These are phyloP conservation scores for Penicillium flavigenum DNA, from an alignment of 495 filamentous ascomycete genomes.

Conservation along the genomic window DNA sequence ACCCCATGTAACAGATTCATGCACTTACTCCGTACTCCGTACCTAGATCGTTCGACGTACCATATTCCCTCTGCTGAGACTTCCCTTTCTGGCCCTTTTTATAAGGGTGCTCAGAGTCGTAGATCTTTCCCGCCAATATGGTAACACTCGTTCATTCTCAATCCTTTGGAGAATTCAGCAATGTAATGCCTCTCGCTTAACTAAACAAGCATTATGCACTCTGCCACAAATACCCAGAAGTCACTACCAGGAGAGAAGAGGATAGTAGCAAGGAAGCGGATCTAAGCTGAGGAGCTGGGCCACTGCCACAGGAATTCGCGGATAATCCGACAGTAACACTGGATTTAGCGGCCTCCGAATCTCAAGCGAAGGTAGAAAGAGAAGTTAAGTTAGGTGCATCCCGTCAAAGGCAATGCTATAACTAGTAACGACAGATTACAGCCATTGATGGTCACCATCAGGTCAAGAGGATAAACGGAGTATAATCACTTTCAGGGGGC, in stretches of 20 bases:
- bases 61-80: neutral
- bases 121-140: neutral
- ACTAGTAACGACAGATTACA: neutral
- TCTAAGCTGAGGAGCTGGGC: neutral
- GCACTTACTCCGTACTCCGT: neutral
- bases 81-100: neutral
- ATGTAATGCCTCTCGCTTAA: neutral
- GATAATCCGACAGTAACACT: neutral
- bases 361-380: neutral
- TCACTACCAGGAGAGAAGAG: neutral
- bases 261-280: neutral
- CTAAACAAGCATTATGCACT: neutral
- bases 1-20: constrained; percentile 10
- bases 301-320: neutral
- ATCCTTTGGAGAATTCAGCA: neutral
- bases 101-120: neutral
- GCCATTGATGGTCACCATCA: neutral
- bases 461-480: neutral
- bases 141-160: neutral
- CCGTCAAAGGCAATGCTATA: neutral
- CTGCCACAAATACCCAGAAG: neutral
- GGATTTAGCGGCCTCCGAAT: neutral
- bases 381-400: neutral
- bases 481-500: neutral
- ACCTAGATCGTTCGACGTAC: neutral